phyloP scores from a whole-genome alignment of 108 stramenopile species.

The Conticribra weissflogii region DNA sequence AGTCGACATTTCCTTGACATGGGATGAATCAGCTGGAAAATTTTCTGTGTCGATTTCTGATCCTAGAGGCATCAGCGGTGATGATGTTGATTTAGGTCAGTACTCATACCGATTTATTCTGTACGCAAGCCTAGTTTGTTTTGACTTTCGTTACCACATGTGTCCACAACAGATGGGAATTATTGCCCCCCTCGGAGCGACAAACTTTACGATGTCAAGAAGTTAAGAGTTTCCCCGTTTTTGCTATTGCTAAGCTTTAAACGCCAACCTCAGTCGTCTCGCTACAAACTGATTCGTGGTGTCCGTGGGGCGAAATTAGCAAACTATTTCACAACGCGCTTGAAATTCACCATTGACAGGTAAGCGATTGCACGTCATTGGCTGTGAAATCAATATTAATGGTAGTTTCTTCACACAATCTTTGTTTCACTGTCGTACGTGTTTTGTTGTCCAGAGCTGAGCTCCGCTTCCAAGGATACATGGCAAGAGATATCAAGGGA shows the following conservation, averaged over 20 bases:
- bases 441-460: constrained; percentile 80
- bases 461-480: constrained; percentile 80
- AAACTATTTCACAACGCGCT: constrained; percentile 76
- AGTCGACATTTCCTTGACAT: constrained; percentile 62
- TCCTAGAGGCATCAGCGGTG: constrained; percentile 41
- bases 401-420: background rate
- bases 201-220: constrained; percentile 71
- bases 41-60: constrained; percentile 66
- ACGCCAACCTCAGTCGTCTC: constrained; percentile 67
- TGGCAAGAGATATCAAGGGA: constrained; percentile 72
- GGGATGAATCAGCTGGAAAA: constrained; percentile 72
- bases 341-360: constrained; percentile 47
- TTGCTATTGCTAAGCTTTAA: constrained; percentile 75
- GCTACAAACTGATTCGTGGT: constrained; percentile 59
- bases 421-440: constrained; percentile 33
- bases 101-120: no score
- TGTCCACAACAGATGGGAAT: constrained; percentile 15
- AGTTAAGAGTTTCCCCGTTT: constrained; percentile 79
- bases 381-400: background rate
- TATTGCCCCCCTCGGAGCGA: constrained; percentile 78
- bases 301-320: constrained; percentile 70
- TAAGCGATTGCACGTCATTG: background rate
- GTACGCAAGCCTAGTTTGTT: background rate
- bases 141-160: background rate
- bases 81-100: constrained; percentile 48